Percentiles rank a stretch among this genome's conserved stretches.
These are phyloP conservation scores for Cynara cardunculus DNA, from an alignment of 129 eudicot species.

Conservation along the genomic window DNA sequence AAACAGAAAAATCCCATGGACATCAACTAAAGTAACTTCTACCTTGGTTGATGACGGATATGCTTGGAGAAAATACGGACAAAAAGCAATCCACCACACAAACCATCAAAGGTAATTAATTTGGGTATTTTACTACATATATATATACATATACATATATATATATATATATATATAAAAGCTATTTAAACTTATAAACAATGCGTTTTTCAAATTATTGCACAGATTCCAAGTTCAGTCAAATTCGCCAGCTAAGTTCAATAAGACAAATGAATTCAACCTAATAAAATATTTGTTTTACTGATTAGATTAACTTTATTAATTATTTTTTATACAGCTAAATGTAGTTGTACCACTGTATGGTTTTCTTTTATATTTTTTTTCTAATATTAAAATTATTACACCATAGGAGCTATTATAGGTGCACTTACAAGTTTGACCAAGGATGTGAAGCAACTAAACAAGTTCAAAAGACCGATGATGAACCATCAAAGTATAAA, in stretches of 20 bases:
- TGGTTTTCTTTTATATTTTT: neutral
- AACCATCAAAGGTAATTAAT: conserved; percentile 40
- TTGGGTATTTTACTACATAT: neutral
- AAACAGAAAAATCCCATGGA: conserved; percentile 36
- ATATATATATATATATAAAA: neutral
- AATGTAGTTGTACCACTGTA: too few species aligned
- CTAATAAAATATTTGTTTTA: too few species aligned
- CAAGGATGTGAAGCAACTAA: conserved; percentile 27
- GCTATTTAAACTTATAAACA: neutral
- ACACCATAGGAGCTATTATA: conserved; percentile 42
- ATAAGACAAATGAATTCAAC: too few species aligned
- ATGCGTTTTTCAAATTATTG: neutral
- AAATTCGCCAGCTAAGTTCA: too few species aligned
- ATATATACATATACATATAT: neutral
- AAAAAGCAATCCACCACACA: conserved; percentile 43
- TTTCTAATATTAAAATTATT: neutral
- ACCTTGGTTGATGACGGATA: conserved; percentile 40
- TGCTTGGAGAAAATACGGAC: conserved; percentile 83
- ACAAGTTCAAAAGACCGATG: conserved; percentile 36
- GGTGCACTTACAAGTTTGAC: conserved; percentile 42
- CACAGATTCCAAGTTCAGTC: too few species aligned
- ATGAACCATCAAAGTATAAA: conserved; percentile 25
- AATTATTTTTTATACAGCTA: neutral
- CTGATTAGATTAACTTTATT: too few species aligned
- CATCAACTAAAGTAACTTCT: conserved; percentile 25